A percentile compares a stretch with the other conserved stretches of the same genome.
phyloP scores from a whole-genome alignment of 148 eudicot genomes.

The Diospyros lotus region DNA sequence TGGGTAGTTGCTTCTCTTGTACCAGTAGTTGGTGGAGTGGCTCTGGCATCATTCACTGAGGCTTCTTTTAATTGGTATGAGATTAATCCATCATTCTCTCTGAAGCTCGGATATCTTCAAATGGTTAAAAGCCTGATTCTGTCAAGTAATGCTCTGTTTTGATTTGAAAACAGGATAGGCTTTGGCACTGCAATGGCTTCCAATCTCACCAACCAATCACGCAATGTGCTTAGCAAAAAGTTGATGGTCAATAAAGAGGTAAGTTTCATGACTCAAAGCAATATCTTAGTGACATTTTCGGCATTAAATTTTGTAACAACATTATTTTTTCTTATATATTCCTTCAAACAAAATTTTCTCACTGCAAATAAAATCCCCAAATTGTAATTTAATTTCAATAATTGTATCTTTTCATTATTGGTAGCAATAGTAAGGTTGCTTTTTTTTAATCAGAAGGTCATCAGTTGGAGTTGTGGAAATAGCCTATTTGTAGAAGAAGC shows the following conservation, averaged over 20 bases:
- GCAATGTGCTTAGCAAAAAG: constrained; percentile 91
- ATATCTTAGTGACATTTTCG: too few species aligned
- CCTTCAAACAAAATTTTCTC: too few species aligned
- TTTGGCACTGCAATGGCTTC: constrained; percentile 95
- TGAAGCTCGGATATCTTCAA: neutral
- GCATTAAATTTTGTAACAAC: too few species aligned
- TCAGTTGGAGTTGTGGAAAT: too few species aligned
- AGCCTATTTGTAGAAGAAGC: too few species aligned
- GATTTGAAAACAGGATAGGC: constrained; percentile 48
- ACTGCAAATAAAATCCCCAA: too few species aligned
- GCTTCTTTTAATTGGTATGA: constrained; percentile 75
- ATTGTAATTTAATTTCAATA: too few species aligned
- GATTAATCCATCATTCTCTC: neutral
- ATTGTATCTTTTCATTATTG: too few species aligned
- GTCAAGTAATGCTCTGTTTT: neutral
- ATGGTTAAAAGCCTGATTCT: neutral
- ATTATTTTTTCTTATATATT: too few species aligned
- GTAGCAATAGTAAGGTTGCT: too few species aligned
- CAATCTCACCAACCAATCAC: constrained; percentile 83
- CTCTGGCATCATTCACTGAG: constrained; percentile 76
- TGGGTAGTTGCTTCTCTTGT: constrained; percentile 72
- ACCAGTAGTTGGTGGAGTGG: constrained; percentile 86
- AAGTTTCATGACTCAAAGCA: neutral
- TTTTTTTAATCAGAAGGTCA: too few species aligned
- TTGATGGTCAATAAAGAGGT: constrained; percentile 81